Evolutionary conservation across 345 rosid species (phyloP).

Genomic region (Euphorbia lathyris): DNA sequence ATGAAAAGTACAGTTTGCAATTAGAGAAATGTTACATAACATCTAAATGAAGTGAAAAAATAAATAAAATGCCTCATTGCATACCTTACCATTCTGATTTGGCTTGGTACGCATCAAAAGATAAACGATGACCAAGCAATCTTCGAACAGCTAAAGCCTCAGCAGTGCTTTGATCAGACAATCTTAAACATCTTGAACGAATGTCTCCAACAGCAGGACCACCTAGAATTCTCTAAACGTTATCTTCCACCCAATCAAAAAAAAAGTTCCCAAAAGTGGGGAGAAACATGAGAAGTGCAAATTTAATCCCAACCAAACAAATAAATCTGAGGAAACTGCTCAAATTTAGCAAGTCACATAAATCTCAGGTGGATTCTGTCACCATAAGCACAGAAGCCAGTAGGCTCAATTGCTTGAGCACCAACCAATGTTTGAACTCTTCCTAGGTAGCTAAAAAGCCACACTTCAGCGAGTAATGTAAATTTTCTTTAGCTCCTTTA

Average conservation of each 20-base stretch:
- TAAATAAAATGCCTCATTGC: neutral
- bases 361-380: conserved; percentile 1
- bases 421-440: neutral
- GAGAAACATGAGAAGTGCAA: neutral
- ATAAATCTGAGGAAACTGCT: neutral
- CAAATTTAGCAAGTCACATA: neutral
- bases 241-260: neutral
- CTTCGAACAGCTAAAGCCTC: conserved; percentile 90
- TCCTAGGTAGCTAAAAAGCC: neutral
- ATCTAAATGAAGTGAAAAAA: neutral
- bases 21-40: no score
- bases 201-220: conserved; percentile 99
- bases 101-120: conserved; percentile 53
- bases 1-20: no score
- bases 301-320: neutral
- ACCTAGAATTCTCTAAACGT: conserved; percentile 34
- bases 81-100: conserved; percentile 76
- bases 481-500: neutral
- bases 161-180: conserved; percentile 77
- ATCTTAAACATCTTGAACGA: conserved; percentile 89
- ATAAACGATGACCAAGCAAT: conserved; percentile 87
- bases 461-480: neutral
- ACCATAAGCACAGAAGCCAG: neutral
- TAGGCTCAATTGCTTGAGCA: neutral
- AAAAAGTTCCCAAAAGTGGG: neutral